Evolutionary conservation across 2,329 filamentous ascomycete genomes (phyloP).

Genomic region (Fusarium austroafricanum): DNA sequence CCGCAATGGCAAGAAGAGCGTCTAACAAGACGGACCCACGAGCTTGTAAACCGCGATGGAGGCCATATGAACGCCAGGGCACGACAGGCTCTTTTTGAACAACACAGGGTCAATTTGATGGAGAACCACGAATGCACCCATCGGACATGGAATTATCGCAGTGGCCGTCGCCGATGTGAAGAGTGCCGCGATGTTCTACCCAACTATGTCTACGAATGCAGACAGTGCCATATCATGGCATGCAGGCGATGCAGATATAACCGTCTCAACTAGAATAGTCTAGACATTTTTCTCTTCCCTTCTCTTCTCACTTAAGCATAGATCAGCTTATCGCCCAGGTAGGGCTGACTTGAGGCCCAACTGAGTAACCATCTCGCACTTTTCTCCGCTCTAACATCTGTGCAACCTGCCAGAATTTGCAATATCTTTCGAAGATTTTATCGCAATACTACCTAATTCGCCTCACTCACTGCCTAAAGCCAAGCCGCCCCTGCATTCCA

Average conservation of each 20-base stretch:
- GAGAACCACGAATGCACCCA: conserved; percentile 57
- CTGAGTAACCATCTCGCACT: too few species aligned
- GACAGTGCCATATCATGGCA: conserved; percentile 56
- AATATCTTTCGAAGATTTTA: too few species aligned
- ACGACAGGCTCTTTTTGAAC: not conserved
- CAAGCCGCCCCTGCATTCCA: too few species aligned
- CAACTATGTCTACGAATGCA: conserved; percentile 60
- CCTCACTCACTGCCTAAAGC: too few species aligned
- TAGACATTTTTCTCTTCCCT: too few species aligned
- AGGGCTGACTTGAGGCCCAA: too few species aligned
- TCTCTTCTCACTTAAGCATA: too few species aligned
- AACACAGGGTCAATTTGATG: conserved; percentile 12
- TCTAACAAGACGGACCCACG: conserved; percentile 49
- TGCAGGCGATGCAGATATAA: conserved; percentile 62
- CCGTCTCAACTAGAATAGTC: conserved; percentile 40
- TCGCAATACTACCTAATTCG: too few species aligned
- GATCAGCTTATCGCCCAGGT: too few species aligned
- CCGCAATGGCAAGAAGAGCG: conserved; percentile 52
- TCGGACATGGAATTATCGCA: conserved; percentile 49
- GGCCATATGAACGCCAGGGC: not conserved
- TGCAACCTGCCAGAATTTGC: too few species aligned
- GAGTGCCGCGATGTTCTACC: conserved; percentile 56
- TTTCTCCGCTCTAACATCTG: too few species aligned
- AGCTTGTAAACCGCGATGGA: conserved; percentile 46
- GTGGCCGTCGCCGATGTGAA: conserved; percentile 55